phyloP scores from a whole-genome alignment of 257 asterid species.

The Echium plantagineum region DNA sequence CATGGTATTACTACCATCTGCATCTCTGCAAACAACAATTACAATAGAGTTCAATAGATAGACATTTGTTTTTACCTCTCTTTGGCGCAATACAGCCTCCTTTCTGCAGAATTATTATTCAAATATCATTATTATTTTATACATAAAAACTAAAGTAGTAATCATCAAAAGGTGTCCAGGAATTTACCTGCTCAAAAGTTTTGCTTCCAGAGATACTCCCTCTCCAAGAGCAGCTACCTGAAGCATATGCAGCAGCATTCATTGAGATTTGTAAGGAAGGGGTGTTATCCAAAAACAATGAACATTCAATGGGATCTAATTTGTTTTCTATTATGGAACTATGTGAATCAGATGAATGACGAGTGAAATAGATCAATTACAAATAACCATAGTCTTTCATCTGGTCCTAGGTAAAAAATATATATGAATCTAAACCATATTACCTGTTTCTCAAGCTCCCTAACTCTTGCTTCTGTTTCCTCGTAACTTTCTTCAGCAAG shows the following conservation, averaged over 20 bases:
- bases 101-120: conserved; percentile 45
- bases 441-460: conserved; percentile 97
- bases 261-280: not conserved
- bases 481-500: conserved; percentile 59
- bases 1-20: not conserved
- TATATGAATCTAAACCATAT: conserved; percentile 8
- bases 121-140: conserved; percentile 13
- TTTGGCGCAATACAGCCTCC: conserved; percentile 87
- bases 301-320: not conserved
- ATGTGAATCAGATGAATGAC: too few species aligned
- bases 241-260: conserved; percentile 12
- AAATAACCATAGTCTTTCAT: not conserved
- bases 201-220: conserved; percentile 95
- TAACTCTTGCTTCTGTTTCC: conserved; percentile 85
- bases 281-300: not conserved
- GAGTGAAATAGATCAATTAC: too few species aligned
- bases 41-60: conserved; percentile 12
- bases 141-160: conserved; percentile 16
- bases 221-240: conserved; percentile 96
- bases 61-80: conserved; percentile 58
- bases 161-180: conserved; percentile 9
- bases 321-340: not conserved
- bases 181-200: conserved; percentile 75
- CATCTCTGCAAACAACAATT: not conserved
- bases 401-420: not conserved